A percentile compares a stretch with the other conserved stretches of the same genome.
phyloP scores from a whole-genome alignment of 2,329 filamentous ascomycete species.

The Ophiocordyceps polyrhachis-furcata region DNA sequence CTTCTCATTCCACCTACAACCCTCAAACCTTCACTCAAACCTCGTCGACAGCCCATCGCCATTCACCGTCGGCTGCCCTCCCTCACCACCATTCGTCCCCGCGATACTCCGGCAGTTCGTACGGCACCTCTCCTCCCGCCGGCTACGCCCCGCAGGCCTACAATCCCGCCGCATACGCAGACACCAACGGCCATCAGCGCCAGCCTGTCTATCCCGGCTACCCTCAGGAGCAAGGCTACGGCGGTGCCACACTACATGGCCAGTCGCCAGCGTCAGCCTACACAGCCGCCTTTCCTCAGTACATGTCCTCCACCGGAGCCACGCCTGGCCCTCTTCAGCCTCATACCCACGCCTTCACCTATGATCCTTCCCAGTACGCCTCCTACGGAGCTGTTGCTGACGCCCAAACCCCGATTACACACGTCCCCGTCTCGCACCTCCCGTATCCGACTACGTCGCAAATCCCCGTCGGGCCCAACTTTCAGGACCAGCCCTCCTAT shows the following conservation, averaged over 20 bases:
- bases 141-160: constrained; percentile 34
- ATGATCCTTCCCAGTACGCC: constrained; percentile 18
- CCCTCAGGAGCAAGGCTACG: constrained; percentile 24
- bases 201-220: constrained; percentile 31
- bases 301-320: constrained; percentile 9
- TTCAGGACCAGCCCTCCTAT: constrained; percentile 28
- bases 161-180: constrained; percentile 41
- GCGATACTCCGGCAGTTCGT: constrained; percentile 17
- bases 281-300: constrained; percentile 6
- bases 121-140: constrained; percentile 17
- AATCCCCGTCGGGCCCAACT: constrained; percentile 33
- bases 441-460: constrained; percentile 34
- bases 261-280: constrained; percentile 20
- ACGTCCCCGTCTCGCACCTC: constrained; percentile 17
- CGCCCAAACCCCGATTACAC: constrained; percentile 9
- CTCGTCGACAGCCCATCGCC: constrained; percentile 10
- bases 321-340: constrained; percentile 8
- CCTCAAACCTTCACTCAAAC: constrained; percentile 40
- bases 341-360: constrained; percentile 13
- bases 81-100: constrained; percentile 26
- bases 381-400: constrained; percentile 5
- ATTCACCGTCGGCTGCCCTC: constrained; percentile 32
- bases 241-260: constrained; percentile 16
- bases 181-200: constrained; percentile 26
- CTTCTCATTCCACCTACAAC: constrained; percentile 43